Percentiles rank a stretch among this genome's conserved stretches.
These are phyloP conservation scores for Ophiosphaerella herpotricha DNA, from an alignment of 2,329 filamentous ascomycete species.

Conservation along the genomic window DNA sequence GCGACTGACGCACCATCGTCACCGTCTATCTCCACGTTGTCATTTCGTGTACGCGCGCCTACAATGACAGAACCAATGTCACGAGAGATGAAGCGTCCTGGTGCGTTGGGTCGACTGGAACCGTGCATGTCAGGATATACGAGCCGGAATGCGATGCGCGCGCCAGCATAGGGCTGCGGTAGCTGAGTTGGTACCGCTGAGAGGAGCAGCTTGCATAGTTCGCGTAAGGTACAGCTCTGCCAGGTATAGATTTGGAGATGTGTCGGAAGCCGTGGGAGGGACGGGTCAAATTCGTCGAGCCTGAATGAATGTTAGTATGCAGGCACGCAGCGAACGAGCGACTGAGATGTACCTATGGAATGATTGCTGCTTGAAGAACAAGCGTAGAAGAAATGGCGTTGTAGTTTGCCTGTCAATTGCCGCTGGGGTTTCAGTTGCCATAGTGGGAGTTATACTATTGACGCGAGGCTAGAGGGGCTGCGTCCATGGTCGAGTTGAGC, in stretches of 20 bases:
- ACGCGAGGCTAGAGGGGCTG: background rate
- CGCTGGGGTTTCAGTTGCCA: constrained; percentile 33
- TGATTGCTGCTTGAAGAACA: constrained; percentile 77
- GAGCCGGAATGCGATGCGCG: constrained; percentile 83
- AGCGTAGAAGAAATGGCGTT: constrained; percentile 80
- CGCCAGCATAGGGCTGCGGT: constrained; percentile 75
- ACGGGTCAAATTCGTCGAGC: constrained; percentile 68
- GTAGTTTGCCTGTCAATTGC: constrained; percentile 70
- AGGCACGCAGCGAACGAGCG: background rate
- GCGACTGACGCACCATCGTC: constrained; percentile 20
- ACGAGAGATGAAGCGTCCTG: constrained; percentile 72
- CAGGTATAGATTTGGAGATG: constrained; percentile 85
- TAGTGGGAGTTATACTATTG: constrained; percentile 18
- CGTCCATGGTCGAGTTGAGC: background rate
- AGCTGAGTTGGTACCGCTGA: constrained; percentile 70
- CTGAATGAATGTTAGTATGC: constrained; percentile 46
- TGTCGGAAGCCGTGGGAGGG: constrained; percentile 61
- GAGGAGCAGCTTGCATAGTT: constrained; percentile 78
- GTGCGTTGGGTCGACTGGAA: constrained; percentile 47
- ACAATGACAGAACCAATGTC: constrained; percentile 84
- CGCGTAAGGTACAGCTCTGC: constrained; percentile 77
- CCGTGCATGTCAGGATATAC: constrained; percentile 76
- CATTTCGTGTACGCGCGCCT: constrained; percentile 48
- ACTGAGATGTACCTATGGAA: constrained; percentile 67
- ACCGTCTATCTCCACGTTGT: constrained; percentile 19